Percentiles rank a stretch among this genome's conserved stretches.
phyloP scores from a whole-genome alignment of 2,329 filamentous ascomycete genomes.

The Paecilomyces variotii region DNA sequence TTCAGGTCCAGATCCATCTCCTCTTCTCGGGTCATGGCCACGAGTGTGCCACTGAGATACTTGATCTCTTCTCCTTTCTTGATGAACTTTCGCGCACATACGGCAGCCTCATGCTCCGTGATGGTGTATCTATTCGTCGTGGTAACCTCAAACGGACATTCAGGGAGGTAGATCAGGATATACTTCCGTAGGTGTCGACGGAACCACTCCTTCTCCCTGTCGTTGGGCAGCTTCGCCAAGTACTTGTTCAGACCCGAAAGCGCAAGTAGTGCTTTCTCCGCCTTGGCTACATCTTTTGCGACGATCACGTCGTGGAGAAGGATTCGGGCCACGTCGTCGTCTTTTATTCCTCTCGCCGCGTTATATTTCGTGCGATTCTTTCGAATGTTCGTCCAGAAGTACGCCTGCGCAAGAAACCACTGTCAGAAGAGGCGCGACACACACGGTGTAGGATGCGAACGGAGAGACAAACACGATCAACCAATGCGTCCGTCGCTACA shows the following conservation, averaged over 20 bases:
- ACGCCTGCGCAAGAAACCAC: constrained; percentile 52
- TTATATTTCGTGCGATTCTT: constrained; percentile 88
- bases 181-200: constrained; percentile 79
- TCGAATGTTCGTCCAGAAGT: constrained; percentile 92
- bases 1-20: constrained; percentile 71
- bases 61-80: constrained; percentile 78
- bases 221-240: constrained; percentile 56
- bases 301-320: constrained; percentile 62
- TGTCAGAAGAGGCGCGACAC: constrained; percentile 3
- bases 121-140: constrained; percentile 94
- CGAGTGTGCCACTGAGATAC: constrained; percentile 84
- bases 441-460: constrained; percentile 1
- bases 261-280: constrained; percentile 64
- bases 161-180: constrained; percentile 82
- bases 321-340: constrained; percentile 54
- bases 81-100: constrained; percentile 73
- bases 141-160: constrained; percentile 90
- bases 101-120: constrained; percentile 75
- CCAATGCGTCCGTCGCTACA: constrained; percentile 84
- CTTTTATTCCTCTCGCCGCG: constrained; percentile 68
- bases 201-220: constrained; percentile 81
- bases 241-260: constrained; percentile 70
- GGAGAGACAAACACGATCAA: constrained; percentile 66
- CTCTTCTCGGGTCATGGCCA: constrained; percentile 85
- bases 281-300: constrained; percentile 60